These are phyloP conservation scores for Vinca minor DNA, from an alignment of 257 asterid genomes.

Conservation along the genomic window DNA sequence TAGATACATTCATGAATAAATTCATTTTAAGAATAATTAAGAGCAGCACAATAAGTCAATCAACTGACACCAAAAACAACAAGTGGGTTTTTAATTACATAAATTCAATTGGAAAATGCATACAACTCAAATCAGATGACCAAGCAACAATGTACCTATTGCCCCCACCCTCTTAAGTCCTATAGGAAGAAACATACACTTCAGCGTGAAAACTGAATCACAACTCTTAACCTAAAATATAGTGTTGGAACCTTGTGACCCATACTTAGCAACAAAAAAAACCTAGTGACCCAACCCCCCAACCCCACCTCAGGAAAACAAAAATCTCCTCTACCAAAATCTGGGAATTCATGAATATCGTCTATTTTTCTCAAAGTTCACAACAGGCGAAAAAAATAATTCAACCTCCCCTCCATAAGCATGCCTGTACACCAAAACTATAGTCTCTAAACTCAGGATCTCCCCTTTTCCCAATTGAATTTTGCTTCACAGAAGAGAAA, in stretches of 20 bases:
- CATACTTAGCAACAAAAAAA: conserved; percentile 2
- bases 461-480: conserved; percentile 7
- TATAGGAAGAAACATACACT: not conserved
- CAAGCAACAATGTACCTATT: not conserved
- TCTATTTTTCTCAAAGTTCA: conserved; percentile 7
- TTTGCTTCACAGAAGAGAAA: conserved; percentile 3
- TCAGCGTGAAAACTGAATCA: not conserved
- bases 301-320: too few species aligned
- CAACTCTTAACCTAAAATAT: not conserved
- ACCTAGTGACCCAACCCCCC: too few species aligned
- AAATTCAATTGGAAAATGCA: not conserved
- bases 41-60: not conserved
- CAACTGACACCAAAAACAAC: not conserved
- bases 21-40: too few species aligned
- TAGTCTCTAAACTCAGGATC: conserved; percentile 8
- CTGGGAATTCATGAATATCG: conserved; percentile 7
- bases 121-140: conserved; percentile 3
- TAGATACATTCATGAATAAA: not conserved
- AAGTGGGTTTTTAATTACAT: not conserved
- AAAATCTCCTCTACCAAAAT: conserved; percentile 15
- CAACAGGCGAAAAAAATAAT: conserved; percentile 9
- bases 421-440: conserved; percentile 26
- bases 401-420: conserved; percentile 10
- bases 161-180: not conserved
- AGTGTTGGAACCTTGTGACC: not conserved